Evolutionary conservation across 371 early-diverging fungal genomes (phyloP).

Genomic region (Capniomyces stellatus): DNA sequence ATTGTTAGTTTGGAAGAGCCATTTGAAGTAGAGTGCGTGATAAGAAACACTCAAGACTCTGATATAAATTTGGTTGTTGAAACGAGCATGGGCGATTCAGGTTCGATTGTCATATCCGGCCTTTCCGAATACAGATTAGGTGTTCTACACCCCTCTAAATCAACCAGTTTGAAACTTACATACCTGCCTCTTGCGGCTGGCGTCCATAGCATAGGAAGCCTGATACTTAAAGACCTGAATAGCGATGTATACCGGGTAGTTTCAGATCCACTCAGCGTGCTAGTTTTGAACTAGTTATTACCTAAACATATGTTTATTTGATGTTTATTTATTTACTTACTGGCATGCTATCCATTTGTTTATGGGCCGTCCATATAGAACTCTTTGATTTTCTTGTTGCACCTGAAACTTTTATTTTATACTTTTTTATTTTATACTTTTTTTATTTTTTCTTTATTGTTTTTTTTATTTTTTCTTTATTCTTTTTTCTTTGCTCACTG

Average conservation of each 20-base stretch:
- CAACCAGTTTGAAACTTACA: constrained; percentile 43
- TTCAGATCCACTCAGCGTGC: constrained; percentile 44
- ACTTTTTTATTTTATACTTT: not conserved
- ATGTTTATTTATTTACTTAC: too few species aligned
- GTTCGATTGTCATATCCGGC: constrained; percentile 61
- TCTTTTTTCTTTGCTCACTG: too few species aligned
- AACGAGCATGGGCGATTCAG: constrained; percentile 61
- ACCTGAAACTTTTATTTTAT: too few species aligned
- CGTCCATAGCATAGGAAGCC: constrained; percentile 63
- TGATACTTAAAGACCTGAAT: constrained; percentile 41
- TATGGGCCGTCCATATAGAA: too few species aligned
- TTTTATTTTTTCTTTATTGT: not conserved
- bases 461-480: too few species aligned
- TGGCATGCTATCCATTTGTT: too few species aligned
- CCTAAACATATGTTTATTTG: too few species aligned
- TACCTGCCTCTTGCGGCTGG: constrained; percentile 74
- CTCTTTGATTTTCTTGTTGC: not conserved
- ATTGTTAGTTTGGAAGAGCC: constrained; percentile 37
- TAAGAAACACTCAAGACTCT: constrained; percentile 32
- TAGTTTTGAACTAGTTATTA: constrained; percentile 19
- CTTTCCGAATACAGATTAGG: constrained; percentile 43
- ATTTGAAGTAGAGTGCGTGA: constrained; percentile 29
- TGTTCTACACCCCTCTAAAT: constrained; percentile 34
- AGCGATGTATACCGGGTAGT: constrained; percentile 50
- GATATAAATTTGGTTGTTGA: constrained; percentile 37